These are phyloP conservation scores for Yarrowia osloensis DNA, from an alignment of 805 yeast genomes.

Conservation along the genomic window DNA sequence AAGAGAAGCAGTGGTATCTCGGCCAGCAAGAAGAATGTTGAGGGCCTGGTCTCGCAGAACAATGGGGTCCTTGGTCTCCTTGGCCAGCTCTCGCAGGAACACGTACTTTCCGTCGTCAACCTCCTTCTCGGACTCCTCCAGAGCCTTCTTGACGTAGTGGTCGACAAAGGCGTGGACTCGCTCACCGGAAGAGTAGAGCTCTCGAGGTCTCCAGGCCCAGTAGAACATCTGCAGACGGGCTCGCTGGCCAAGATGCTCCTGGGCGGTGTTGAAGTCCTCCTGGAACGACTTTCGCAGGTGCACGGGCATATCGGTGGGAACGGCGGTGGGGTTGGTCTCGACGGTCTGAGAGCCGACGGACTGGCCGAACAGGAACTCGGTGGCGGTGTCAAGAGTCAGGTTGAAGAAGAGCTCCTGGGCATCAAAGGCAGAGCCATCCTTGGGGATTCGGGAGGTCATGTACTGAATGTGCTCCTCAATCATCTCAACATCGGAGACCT, in stretches of 20 bases:
- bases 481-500: constrained; percentile 39
- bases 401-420: constrained; percentile 40
- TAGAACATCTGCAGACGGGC: constrained; percentile 35
- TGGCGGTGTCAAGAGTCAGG: constrained; percentile 43
- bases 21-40: constrained; percentile 55
- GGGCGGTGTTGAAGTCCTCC: constrained; percentile 37
- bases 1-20: constrained; percentile 58
- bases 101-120: constrained; percentile 46
- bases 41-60: constrained; percentile 54
- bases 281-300: constrained; percentile 35
- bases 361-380: constrained; percentile 44
- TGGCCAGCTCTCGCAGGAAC: constrained; percentile 52
- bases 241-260: constrained; percentile 34
- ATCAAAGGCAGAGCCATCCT: constrained; percentile 36
- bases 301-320: constrained; percentile 31
- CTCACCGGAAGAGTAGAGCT: constrained; percentile 43
- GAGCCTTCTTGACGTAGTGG: constrained; percentile 47
- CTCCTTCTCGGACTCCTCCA: constrained; percentile 36
- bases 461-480: constrained; percentile 39
- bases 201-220: constrained; percentile 33
- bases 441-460: constrained; percentile 31
- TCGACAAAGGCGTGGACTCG: constrained; percentile 45
- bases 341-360: constrained; percentile 37
- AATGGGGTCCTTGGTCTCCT: constrained; percentile 51
- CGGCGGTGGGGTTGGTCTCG: constrained; percentile 32